Conservation (phyloP, 2,329 filamentous ascomycete species). For the Biscogniauxia mediterranea region DNA sequence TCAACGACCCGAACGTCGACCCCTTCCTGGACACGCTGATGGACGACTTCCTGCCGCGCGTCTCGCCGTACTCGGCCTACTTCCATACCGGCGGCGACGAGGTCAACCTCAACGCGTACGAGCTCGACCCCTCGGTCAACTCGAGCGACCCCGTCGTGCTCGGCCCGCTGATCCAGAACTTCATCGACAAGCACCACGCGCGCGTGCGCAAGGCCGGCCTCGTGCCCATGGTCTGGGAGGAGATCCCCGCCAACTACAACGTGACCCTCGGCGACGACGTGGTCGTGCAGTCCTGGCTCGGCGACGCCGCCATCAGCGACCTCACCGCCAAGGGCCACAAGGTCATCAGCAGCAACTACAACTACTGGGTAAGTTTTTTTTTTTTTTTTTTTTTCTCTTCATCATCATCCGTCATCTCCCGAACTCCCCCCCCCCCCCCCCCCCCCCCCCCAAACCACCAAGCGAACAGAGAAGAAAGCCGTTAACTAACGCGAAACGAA, state of each 20-base stretch:
- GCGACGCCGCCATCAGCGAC: slow-evolving; percentile 57
- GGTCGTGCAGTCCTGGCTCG: slow-evolving; percentile 77
- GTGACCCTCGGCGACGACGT: slow-evolving; percentile 68
- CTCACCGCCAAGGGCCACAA: slow-evolving; percentile 65
- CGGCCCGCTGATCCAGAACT: slow-evolving; percentile 73
- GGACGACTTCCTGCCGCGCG: slow-evolving; percentile 71
- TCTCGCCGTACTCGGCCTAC: slow-evolving; percentile 66
- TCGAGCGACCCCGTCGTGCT: slow-evolving; percentile 65
- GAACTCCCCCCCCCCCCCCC: not conserved
- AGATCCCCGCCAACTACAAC: slow-evolving; percentile 78
- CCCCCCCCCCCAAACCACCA: too few species aligned
- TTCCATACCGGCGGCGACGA: slow-evolving; percentile 91
- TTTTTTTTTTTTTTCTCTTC: not conserved
- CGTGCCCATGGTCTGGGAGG: slow-evolving; percentile 81
- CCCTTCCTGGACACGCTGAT: slow-evolving; percentile 71
- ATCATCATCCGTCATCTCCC: too few species aligned
- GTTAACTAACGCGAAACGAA: slow-evolving; percentile 17
- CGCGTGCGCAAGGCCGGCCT: slow-evolving; percentile 64
- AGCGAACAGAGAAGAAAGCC: too few species aligned
- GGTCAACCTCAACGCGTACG: slow-evolving; percentile 73
- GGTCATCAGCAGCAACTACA: slow-evolving; percentile 72
- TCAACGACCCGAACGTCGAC: slow-evolving; percentile 70
- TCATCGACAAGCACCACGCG: slow-evolving; percentile 68
- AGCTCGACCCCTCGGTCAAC: slow-evolving; percentile 68
- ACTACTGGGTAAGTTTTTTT: slow-evolving; percentile 63